Evolutionary conservation across 805 yeast species (phyloP).

Genomic region (Kluyveromyces siamensis): DNA sequence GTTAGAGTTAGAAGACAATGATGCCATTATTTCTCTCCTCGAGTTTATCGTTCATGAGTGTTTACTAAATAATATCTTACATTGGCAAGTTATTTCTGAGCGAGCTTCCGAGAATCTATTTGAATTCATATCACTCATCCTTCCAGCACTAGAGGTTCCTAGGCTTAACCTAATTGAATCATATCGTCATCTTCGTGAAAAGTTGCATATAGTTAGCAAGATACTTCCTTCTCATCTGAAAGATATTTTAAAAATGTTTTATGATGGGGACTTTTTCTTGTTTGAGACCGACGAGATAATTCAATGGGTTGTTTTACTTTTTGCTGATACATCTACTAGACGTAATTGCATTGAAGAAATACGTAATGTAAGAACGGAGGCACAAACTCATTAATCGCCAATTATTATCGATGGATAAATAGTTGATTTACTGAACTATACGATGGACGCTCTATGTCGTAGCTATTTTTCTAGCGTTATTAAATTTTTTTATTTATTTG

Average conservation of each 20-base stretch:
- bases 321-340: slow-evolving; percentile 33
- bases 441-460: no score
- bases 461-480: no score
- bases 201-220: slow-evolving; percentile 19
- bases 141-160: slow-evolving; percentile 20
- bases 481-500: no score
- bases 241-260: slow-evolving; percentile 33
- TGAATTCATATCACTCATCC: slow-evolving; percentile 16
- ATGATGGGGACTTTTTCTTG: slow-evolving; percentile 33
- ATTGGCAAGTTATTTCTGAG: slow-evolving; percentile 28
- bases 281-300: slow-evolving; percentile 31
- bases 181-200: slow-evolving; percentile 22
- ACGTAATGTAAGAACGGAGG: slow-evolving; percentile 39
- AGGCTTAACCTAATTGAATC: slow-evolving; percentile 10
- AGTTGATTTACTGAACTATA: no score
- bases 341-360: slow-evolving; percentile 30
- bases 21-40: slow-evolving; percentile 9
- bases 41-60: slow-evolving; percentile 16
- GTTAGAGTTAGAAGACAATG: slow-evolving; percentile 7
- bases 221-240: slow-evolving; percentile 31
- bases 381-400: slow-evolving; percentile 2
- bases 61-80: slow-evolving; percentile 13
- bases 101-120: slow-evolving; percentile 24
- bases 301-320: slow-evolving; percentile 29
- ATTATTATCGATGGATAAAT: no score